These are phyloP conservation scores for Yamadazyma sp. DNA, from an alignment of 1,139 yeast genomes.

Conservation along the genomic window DNA sequence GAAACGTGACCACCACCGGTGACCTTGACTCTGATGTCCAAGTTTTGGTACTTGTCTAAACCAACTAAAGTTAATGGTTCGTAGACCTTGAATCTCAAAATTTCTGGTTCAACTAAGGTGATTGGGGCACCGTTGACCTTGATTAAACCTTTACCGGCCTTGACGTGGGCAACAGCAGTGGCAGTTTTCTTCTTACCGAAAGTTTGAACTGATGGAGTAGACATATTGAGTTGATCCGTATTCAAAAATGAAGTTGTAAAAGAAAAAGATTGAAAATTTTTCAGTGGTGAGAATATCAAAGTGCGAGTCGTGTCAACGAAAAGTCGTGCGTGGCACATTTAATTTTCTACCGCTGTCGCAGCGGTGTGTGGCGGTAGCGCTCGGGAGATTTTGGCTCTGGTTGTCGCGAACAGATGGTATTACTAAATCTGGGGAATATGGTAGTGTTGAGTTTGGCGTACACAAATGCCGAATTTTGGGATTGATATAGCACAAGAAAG, in stretches of 20 bases:
- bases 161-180: slow-evolving; percentile 99
- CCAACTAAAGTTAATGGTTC: slow-evolving; percentile 99
- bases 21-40: slow-evolving; percentile 98
- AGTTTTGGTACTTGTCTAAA: slow-evolving; percentile 97
- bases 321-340: background rate
- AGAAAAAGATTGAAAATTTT: slow-evolving; percentile 3
- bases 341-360: too few relatives aligned
- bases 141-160: slow-evolving; percentile 99
- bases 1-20: slow-evolving; percentile 99
- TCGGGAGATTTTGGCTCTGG: background rate
- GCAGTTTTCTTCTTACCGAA: slow-evolving; percentile 99
- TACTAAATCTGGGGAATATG: background rate
- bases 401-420: background rate
- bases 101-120: slow-evolving; percentile 98
- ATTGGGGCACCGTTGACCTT: slow-evolving; percentile 99
- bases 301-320: background rate
- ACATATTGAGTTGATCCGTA: slow-evolving; percentile 26
- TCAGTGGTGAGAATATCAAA: slow-evolving; percentile 2
- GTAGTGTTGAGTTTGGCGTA: background rate
- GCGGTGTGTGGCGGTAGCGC: too few relatives aligned
- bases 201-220: slow-evolving; percentile 79
- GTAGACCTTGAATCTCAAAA: slow-evolving; percentile 98
- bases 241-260: slow-evolving; percentile 2
- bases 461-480: too few relatives aligned
- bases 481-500: too few relatives aligned